These are phyloP conservation scores for Cercospora canescens DNA, from an alignment of 2,329 filamentous ascomycete genomes.

Conservation along the genomic window DNA sequence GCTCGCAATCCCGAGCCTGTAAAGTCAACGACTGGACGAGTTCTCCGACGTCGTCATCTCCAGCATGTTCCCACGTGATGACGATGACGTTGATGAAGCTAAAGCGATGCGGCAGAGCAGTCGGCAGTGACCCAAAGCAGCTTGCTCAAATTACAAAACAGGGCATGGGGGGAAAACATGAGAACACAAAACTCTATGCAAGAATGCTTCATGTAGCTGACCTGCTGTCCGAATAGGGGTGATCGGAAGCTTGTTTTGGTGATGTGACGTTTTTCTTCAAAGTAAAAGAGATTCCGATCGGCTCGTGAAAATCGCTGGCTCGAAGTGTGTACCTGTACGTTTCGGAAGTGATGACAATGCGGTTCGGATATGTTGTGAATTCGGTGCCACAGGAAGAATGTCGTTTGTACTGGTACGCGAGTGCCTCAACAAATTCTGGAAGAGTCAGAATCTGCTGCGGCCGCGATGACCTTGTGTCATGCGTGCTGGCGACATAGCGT, in stretches of 20 bases:
- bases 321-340: background rate
- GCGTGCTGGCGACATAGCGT: background rate
- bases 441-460: background rate
- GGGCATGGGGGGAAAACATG: background rate
- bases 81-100: background rate
- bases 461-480: background rate
- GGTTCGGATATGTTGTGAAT: background rate
- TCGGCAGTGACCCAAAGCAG: background rate
- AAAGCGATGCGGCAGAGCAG: background rate
- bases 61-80: background rate
- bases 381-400: background rate
- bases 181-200: background rate
- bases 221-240: background rate
- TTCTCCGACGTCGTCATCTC: background rate
- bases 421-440: too few species aligned
- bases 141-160: background rate
- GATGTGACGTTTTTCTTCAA: background rate
- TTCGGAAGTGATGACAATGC: background rate
- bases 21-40: background rate
- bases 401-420: background rate
- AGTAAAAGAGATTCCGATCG: background rate
- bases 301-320: background rate
- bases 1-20: background rate
- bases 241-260: background rate
- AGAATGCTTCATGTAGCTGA: background rate